Evolutionary conservation across 1,284 basidiomycete genomes (phyloP), one percentile per base, ranked within the genome.

Genomic region (Pseudozyma sp.): DNA sequence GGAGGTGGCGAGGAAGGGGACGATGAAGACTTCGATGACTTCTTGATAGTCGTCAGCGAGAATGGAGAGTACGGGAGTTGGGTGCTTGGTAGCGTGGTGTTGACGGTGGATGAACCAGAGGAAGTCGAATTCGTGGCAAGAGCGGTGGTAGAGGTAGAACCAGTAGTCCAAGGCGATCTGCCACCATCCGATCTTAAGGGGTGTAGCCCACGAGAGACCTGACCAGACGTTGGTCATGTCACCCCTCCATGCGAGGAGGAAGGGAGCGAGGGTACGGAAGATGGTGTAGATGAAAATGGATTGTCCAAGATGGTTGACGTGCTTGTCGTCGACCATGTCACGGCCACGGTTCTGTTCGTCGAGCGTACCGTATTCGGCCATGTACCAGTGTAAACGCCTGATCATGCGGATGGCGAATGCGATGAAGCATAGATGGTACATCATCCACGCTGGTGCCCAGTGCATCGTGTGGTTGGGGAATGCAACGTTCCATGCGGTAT

Each of bases 281-380:
- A 80, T 69, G 63, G 80, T 81, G 76, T 81, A 81, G 64, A 81
- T 79, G 57, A 80, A 80, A 64, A 81, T 80, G 25, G 74, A 76
- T 21, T 80, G 76, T 14, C 80, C 80, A 45, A 81, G 71, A 59
- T 80, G 80, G 70, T 81, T 81, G 65, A 79, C 80, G 67, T 81
- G 80, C 54, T 70, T 66, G 72, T 81, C 80, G 59, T 81, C 80
- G 51, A 81, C 79, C 50, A 81, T 72, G 59, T 81, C 80, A 43
- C 80, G 78, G 18, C 80, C 80, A n/a, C 80, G 72, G 59, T 81
- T 81, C 59, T 80, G 76, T 62, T 81, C 80, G 67, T 81, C 80
- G 19, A 81, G 78, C 3, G 60, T 62, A 12, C 80, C 80, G 58
- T 79, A 81, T 6, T 63, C 18, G 10, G 55, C 74, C 80, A 81